These are phyloP conservation scores for Capsella bursapastoris DNA, from an alignment of 345 rosid species.

Conservation along the genomic window DNA sequence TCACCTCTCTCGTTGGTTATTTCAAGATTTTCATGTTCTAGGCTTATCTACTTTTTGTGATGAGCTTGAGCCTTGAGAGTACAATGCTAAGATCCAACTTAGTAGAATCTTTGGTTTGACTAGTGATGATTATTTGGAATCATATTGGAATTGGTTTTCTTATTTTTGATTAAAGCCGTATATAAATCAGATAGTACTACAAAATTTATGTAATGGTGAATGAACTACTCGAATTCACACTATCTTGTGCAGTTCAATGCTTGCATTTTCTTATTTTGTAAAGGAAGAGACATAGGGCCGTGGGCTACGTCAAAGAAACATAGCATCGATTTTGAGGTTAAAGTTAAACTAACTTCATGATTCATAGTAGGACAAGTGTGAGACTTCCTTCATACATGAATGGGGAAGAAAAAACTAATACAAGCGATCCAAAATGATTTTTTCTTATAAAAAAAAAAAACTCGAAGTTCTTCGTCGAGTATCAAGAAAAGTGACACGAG, in stretches of 20 bases:
- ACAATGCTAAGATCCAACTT: neutral
- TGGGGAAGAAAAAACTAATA: neutral
- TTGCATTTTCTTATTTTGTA: slow-evolving; percentile 3
- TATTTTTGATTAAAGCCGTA: neutral
- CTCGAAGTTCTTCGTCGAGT: slow-evolving; percentile 35
- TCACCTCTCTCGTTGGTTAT: slow-evolving; percentile 19
- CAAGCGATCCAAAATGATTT: neutral
- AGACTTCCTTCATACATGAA: neutral
- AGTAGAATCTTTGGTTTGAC: slow-evolving; percentile 2
- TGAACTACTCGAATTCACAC: neutral
- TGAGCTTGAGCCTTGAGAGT: neutral
- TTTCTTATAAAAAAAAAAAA: slow-evolving; percentile 2
- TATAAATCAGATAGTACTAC: neutral
- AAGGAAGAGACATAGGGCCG: too few relatives aligned
- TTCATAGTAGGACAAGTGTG: neutral
- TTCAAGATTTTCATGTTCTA: neutral
- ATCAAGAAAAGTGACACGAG: slow-evolving; percentile 19
- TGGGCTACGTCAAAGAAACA: too few relatives aligned
- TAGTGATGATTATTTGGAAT: neutral
- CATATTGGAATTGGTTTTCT: neutral
- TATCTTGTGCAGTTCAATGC: neutral
- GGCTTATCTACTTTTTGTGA: slow-evolving; percentile 9
- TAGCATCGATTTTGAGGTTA: too few relatives aligned
- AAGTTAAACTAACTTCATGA: neutral
- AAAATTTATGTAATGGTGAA: slow-evolving; percentile 15